These are phyloP conservation scores for Neoscytalidium dimidiatum DNA, from an alignment of 2,329 filamentous ascomycete genomes.

Conservation along the genomic window DNA sequence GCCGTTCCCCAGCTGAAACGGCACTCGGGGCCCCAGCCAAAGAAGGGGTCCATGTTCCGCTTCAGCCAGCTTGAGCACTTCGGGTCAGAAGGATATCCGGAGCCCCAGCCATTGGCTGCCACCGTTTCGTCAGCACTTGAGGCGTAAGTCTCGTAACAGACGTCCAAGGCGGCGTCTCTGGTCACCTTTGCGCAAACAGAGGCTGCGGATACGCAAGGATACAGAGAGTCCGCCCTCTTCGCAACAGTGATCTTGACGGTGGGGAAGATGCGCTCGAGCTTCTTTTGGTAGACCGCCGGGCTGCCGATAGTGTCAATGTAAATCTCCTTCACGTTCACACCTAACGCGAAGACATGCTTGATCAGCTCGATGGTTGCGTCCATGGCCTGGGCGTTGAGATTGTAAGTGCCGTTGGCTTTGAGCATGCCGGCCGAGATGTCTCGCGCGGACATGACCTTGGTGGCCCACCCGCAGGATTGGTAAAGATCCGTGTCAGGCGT, in stretches of 20 bases:
- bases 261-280: slow-evolving; percentile 82
- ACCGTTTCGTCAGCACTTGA: slow-evolving; percentile 29
- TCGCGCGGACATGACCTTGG: slow-evolving; percentile 75
- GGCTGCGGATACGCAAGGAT: slow-evolving; percentile 89
- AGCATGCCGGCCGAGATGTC: slow-evolving; percentile 83
- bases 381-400: slow-evolving; percentile 94
- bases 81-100: slow-evolving; percentile 87
- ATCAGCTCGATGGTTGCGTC: slow-evolving; percentile 87
- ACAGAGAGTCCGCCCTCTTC: slow-evolving; percentile 85
- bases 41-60: slow-evolving; percentile 85
- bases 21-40: slow-evolving; percentile 93
- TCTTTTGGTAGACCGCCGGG: slow-evolving; percentile 80
- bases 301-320: slow-evolving; percentile 94
- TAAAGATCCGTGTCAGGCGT: slow-evolving; percentile 60
- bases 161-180: slow-evolving; percentile 83
- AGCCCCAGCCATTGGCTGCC: slow-evolving; percentile 69
- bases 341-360: slow-evolving; percentile 69
- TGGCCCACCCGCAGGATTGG: slow-evolving; percentile 78
- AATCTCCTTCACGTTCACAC: slow-evolving; percentile 83
- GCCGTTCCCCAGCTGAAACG: slow-evolving; percentile 95
- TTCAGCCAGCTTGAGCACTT: slow-evolving; percentile 80
- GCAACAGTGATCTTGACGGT: slow-evolving; percentile 55
- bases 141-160: slow-evolving; percentile 64
- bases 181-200: slow-evolving; percentile 97
- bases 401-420: slow-evolving; percentile 66